Conservation (phyloP, 306 rosid species). For the Hylodesmum podocarpum region DNA sequence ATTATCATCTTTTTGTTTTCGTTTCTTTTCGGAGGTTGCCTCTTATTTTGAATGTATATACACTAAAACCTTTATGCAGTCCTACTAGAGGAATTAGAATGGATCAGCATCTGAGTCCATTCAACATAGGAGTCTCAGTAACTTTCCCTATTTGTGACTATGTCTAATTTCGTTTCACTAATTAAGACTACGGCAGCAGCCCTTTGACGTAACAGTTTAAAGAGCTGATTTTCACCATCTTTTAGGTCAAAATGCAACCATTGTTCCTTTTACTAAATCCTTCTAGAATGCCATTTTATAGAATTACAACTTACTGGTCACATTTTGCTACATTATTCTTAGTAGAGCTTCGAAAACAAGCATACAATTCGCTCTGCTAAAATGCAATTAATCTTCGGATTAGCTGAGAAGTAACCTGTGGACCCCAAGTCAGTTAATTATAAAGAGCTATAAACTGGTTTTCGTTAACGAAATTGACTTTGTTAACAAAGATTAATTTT, state of each 20-base stretch:
- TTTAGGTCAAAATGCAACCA: background rate
- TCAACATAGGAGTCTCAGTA: background rate
- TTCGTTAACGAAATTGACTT: background rate
- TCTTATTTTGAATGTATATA: background rate
- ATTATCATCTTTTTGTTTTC: slow-evolving; percentile 38
- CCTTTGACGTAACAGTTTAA: background rate
- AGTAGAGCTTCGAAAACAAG: background rate
- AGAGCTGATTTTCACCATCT: background rate
- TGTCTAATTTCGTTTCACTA: background rate
- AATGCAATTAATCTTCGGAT: background rate
- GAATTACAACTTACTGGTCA: background rate
- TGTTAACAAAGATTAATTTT: background rate
- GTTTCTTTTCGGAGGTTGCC: slow-evolving; percentile 46
- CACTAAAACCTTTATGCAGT: background rate
- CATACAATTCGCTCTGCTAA: background rate
- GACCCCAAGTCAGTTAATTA: too few relatives aligned
- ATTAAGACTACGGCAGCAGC: background rate
- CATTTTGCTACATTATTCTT: background rate
- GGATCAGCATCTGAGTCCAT: background rate
- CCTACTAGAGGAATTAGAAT: background rate
- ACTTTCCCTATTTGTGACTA: background rate
- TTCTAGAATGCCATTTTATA: background rate
- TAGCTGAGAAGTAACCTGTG: too few relatives aligned
- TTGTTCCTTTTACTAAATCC: background rate
- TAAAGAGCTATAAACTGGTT: background rate